Evolutionary conservation across 148 eudicot species (phyloP), one percentile per base, ranked within the genome.

Genomic region (Tetragonia tetragonoides): DNA sequence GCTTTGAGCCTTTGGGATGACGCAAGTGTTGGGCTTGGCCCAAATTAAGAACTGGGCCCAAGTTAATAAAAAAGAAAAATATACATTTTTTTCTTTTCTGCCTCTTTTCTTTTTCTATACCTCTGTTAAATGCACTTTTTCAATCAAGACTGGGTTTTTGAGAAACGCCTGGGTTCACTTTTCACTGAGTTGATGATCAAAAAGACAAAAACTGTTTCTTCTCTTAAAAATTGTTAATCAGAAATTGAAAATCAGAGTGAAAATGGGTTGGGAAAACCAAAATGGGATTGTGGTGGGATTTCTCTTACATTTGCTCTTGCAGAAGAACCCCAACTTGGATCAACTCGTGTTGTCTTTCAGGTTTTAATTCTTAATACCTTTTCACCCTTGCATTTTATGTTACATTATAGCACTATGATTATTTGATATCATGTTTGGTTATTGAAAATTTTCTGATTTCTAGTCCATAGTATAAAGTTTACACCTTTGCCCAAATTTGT

Each of bases 321-420:
- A 9, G 75, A 81, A 44, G 82, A 84, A 57, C 80, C 84, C 56
- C 78, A 72, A 20, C 71, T 85, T 79, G 87, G 87, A 78, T 82
- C 85, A 44, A 61, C 85, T 74, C 87, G 87, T 72, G 85, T 82
- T 62, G 87, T 82, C 24, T 82, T 85, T 56, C 85, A 85, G 87
- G 87, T 85, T 28, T 11, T 53, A 37, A 49, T 34, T n/a, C 23
- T 62, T 20, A 64, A 47, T n/a, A 60, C 40, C 46, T 72, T 28
- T 2, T n/a, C 10, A 14, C 8, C 12, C 68, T 24, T 54, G 41
- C 1, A 11, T 2, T 54, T 38, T 49, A 49, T 1, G 23, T 23
- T 23, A 14, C 37, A 10, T 23, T 8, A 3, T 49, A 15, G 47
- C 44, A 9, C 2, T 64, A 3, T 61, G 5, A 74, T 24, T 23